Evolutionary conservation across 139 green algal species (phyloP).

Genomic region (Tetradesmus lagerheimii): DNA sequence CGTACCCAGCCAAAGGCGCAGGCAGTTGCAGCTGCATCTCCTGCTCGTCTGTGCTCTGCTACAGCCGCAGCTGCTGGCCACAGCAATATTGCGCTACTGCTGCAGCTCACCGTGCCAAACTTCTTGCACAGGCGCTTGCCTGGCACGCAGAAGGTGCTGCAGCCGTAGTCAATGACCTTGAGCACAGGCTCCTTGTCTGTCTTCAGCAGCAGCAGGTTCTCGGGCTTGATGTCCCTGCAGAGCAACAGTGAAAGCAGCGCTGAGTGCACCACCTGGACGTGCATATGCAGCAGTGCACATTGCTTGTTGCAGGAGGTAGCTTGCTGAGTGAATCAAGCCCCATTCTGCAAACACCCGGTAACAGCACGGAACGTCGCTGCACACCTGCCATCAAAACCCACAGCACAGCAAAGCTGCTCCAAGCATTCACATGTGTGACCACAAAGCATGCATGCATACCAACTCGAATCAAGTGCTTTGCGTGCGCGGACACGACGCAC

Average conservation of each 20-base stretch:
- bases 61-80: background rate
- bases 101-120: conserved; percentile 64
- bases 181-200: conserved; percentile 62
- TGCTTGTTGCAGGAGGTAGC: no score
- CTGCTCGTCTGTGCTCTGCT: background rate
- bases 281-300: background rate
- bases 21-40: background rate
- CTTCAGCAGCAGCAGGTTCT: conserved; percentile 94
- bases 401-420: no score
- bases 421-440: no score
- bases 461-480: no score
- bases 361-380: no score
- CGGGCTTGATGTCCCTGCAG: conserved; percentile 81
- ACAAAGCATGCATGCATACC: no score
- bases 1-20: no score
- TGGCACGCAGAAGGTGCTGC: conserved; percentile 83
- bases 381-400: no score
- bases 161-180: conserved; percentile 87
- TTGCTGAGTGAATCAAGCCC: no score
- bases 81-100: no score
- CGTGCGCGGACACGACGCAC: no score
- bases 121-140: conserved; percentile 78
- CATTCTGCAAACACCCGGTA: no score
- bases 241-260: background rate
- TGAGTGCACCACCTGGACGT: background rate